Base-by-base conservation (phyloP, 169 alveolate species). In the Cryptosporidium xiaoi region DNA sequence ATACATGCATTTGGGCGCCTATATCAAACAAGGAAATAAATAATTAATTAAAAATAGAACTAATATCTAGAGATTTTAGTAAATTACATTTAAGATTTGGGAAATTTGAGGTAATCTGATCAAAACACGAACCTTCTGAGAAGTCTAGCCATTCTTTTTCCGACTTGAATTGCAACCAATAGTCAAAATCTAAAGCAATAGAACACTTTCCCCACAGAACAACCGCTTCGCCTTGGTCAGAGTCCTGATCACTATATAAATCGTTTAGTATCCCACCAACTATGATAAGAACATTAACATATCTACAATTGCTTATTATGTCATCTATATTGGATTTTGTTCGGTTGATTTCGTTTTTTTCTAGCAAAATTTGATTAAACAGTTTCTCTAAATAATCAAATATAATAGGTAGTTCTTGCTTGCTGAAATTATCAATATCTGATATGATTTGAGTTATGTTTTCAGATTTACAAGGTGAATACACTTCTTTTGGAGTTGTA, bases 151-250 rank as follows among this genome's bases (percentile, higher is more conserved):
- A 58, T 6, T 62, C 33, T 62, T 60, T 40, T 13, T 29, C 8
- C 6, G 69, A 44, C 2, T 46, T 33, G 3, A 40, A n/a, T 24
- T 55, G 34, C 50, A 58, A 18, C 87, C 87, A 77, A 33, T 60
- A 77, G 29, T 77, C 87, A 33, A 40, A 33, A 40, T 77, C 87
- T 13, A 77, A 56, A 44, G 64, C 16, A 20, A 77, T 16, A 3
- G 77, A 77, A 71, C 87, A 77, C 36, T 77, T 62, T 6, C 87
- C 71, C 87, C 77, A 77, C 18, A 77, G 27, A 62, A 27, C 27
- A 24, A 56, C 46, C 56, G 18, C 24, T 53, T 55, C 56, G 8
- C 44, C 67, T 24, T 27, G 7, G 7, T 40, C 8, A 29, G 33
- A 65, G 40, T 40, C 51, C 0, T 44, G 31, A 8, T 55, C 48